These are phyloP conservation scores for Physcomitrellopsis africana DNA, from an alignment of 225 moss, liverwort and hornwort species.

Conservation along the genomic window DNA sequence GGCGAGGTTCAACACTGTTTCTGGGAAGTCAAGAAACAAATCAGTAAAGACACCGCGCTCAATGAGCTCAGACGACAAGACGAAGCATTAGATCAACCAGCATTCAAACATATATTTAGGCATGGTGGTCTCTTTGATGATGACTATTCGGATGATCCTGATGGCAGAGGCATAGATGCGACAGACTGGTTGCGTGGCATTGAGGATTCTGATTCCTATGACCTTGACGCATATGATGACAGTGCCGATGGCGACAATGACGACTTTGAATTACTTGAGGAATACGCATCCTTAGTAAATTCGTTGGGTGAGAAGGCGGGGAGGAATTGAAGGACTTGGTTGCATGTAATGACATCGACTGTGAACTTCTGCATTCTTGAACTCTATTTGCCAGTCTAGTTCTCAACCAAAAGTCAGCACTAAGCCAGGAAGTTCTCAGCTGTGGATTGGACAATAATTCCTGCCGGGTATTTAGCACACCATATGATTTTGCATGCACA, in stretches of 20 bases:
- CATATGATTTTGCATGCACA: too few relatives aligned
- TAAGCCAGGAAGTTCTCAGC: not conserved
- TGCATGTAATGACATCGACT: not conserved
- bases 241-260: conserved; percentile 42
- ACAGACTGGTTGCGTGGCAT: conserved; percentile 56
- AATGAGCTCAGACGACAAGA: conserved; percentile 56
- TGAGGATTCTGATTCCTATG: conserved; percentile 36
- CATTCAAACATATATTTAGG: conserved; percentile 47
- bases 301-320: conserved; percentile 10
- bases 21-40: conserved; percentile 49
- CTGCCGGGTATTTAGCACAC: too few relatives aligned
- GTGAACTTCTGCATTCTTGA: not conserved
- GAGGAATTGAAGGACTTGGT: conserved; percentile 11
- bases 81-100: conserved; percentile 37
- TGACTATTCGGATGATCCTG: conserved; percentile 39
- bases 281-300: conserved; percentile 25
- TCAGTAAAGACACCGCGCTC: conserved; percentile 42
- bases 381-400: not conserved
- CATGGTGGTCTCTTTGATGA: conserved; percentile 60
- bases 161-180: conserved; percentile 50
- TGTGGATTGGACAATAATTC: too few relatives aligned
- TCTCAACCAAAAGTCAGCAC: not conserved
- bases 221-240: conserved; percentile 35
- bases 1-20: conserved; percentile 38
- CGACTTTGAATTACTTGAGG: conserved; percentile 44